These are phyloP conservation scores for Stevia rebaudiana DNA, from an alignment of 140 eudicot genomes.

Conservation along the genomic window DNA sequence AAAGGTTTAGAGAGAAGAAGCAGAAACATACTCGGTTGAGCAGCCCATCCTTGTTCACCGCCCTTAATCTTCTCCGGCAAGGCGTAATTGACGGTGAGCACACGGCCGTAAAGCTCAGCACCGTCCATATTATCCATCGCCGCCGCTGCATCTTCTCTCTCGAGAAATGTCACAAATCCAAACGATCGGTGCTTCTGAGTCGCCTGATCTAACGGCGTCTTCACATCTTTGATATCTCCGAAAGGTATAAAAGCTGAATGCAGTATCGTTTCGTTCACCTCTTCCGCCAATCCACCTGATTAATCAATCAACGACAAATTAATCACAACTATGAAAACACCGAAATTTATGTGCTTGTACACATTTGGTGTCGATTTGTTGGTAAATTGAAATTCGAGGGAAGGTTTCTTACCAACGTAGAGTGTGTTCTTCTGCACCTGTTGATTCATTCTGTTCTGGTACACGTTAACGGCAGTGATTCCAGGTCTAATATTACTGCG, in stretches of 20 bases:
- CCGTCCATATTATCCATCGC: constrained; percentile 99
- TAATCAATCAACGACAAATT: neutral
- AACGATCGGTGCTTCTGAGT: constrained; percentile 93
- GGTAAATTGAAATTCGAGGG: neutral
- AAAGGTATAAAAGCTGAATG: constrained; percentile 97
- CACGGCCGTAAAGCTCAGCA: constrained; percentile 96
- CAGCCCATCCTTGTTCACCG: constrained; percentile 99
- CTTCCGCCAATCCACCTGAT: constrained; percentile 88
- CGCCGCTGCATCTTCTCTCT: constrained; percentile 91
- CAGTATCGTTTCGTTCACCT: constrained; percentile 77
- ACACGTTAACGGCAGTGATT: neutral
- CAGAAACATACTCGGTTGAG: constrained; percentile 76
- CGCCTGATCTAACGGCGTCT: constrained; percentile 94
- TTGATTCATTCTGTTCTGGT: constrained; percentile 46
- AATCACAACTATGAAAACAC: neutral
- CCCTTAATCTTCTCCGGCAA: constrained; percentile 91
- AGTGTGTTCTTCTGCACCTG: constrained; percentile 95
- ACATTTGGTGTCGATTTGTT: neutral
- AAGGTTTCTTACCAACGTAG: constrained; percentile 57
- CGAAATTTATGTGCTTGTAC: neutral
- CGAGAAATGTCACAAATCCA: constrained; percentile 88
- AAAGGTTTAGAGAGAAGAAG: neutral
- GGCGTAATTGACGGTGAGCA: constrained; percentile 88
- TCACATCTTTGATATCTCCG: constrained; percentile 94
- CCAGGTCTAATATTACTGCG: neutral